Conservation (phyloP, 306 rosid species). For the Carpinus viminea region DNA sequence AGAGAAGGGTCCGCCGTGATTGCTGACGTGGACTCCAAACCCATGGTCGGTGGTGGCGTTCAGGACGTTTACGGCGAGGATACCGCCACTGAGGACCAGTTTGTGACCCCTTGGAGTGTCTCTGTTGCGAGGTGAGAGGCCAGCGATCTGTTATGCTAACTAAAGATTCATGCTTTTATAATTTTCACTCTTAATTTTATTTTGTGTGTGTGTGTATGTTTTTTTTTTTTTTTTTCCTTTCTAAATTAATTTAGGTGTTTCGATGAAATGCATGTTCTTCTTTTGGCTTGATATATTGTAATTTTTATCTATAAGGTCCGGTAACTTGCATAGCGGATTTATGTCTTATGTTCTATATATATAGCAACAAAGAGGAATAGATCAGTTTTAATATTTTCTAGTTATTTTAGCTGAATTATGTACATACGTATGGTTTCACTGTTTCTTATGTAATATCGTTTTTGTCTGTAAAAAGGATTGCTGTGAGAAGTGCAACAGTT, state of each 20-base stretch:
- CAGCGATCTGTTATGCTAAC: conserved; percentile 1
- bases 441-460: not conserved
- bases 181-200: not conserved
- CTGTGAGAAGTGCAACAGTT: not conserved
- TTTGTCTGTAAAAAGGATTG: not conserved
- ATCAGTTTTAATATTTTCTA: not conserved
- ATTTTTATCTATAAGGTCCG: not conserved
- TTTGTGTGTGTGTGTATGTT: not conserved
- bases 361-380: not conserved
- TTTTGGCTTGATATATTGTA: not conserved
- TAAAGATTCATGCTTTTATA: not conserved
- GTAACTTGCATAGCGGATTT: not conserved
- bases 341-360: not conserved
- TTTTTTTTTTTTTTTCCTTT: not conserved
- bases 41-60: conserved; percentile 54
- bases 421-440: not conserved
- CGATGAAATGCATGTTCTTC: not conserved
- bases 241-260: not conserved
- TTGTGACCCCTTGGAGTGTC: conserved; percentile 83
- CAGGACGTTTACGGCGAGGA: conserved; percentile 70
- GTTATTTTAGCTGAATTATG: not conserved
- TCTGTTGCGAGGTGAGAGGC: conserved; percentile 78
- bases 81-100: conserved; percentile 70
- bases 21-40: conserved; percentile 38
- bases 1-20: conserved; percentile 34